Conservation (phyloP, 495 filamentous ascomycete species). For the Neurospora sp. region DNA sequence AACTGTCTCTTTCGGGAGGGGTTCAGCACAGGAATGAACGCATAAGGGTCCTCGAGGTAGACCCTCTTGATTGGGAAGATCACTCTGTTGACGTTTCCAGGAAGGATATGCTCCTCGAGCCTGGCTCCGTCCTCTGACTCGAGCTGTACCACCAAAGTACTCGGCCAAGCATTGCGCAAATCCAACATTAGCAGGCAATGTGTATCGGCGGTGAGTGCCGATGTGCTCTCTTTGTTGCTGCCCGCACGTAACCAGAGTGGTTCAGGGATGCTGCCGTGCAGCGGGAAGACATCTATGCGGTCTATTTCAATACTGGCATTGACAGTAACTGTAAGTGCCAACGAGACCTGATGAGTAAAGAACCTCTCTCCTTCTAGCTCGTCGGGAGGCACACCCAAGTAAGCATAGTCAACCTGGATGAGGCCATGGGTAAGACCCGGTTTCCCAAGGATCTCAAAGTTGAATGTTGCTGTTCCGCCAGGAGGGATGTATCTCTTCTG, state of each 20-base stretch:
- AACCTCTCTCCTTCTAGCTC: slow-evolving; percentile 57
- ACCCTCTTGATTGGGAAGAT: slow-evolving; percentile 67
- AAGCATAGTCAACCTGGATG: slow-evolving; percentile 76
- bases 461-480: slow-evolving; percentile 59
- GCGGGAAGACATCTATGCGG: slow-evolving; percentile 67
- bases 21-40: slow-evolving; percentile 71
- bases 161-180: slow-evolving; percentile 80
- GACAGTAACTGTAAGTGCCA: slow-evolving; percentile 80
- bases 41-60: slow-evolving; percentile 65
- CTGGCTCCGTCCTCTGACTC: slow-evolving; percentile 24
- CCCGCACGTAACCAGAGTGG: slow-evolving; percentile 33
- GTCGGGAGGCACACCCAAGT: slow-evolving; percentile 51
- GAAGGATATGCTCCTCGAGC: slow-evolving; percentile 51
- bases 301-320: slow-evolving; percentile 78
- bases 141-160: slow-evolving; percentile 53
- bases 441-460: slow-evolving; percentile 76
- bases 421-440: slow-evolving; percentile 72
- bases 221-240: slow-evolving; percentile 11
- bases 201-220: slow-evolving; percentile 35
- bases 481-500: slow-evolving; percentile 53
- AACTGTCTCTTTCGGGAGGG: slow-evolving; percentile 72
- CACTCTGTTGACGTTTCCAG: slow-evolving; percentile 68
- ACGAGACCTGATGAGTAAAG: slow-evolving; percentile 71
- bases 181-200: slow-evolving; percentile 77
- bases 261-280: slow-evolving; percentile 42